Evolutionary conservation across 345 rosid species (phyloP).

Genomic region (Citrus reticulata): DNA sequence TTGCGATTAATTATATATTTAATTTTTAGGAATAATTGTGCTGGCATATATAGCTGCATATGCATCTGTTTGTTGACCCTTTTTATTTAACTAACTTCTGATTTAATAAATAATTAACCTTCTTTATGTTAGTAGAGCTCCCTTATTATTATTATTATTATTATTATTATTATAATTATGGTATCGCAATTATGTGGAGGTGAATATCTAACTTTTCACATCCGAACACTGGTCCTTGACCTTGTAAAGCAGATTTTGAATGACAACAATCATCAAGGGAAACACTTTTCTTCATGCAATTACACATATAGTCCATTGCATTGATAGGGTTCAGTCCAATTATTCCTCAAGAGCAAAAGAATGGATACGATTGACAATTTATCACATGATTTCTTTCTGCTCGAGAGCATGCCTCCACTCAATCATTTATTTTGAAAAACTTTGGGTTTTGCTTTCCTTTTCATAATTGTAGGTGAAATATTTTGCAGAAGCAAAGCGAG

Average conservation of each 20-base stretch:
- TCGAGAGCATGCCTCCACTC: neutral
- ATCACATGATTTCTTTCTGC: neutral
- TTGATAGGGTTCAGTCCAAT: neutral
- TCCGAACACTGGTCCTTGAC: neutral
- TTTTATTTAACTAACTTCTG: neutral
- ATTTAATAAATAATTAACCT: neutral
- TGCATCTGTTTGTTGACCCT: neutral
- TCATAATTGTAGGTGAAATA: slow-evolving; percentile 31
- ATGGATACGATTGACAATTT: neutral
- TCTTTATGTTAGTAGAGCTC: neutral
- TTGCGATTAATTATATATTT: too few relatives aligned
- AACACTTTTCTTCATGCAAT: neutral
- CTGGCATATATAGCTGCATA: neutral
- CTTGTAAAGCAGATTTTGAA: neutral
- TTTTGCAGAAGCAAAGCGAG: slow-evolving; percentile 59
- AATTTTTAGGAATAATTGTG: too few relatives aligned
- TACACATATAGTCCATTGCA: neutral
- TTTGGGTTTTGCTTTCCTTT: neutral
- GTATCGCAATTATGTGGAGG: neutral
- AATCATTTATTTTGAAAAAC: neutral
- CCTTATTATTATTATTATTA: neutral
- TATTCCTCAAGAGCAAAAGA: neutral
- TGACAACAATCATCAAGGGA: neutral
- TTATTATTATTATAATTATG: neutral
- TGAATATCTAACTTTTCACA: neutral